A percentile compares a stretch with the other conserved stretches of the same genome.
phyloP scores from a whole-genome alignment of 2,329 filamentous ascomycete genomes.

The Escovopsis weberi region DNA sequence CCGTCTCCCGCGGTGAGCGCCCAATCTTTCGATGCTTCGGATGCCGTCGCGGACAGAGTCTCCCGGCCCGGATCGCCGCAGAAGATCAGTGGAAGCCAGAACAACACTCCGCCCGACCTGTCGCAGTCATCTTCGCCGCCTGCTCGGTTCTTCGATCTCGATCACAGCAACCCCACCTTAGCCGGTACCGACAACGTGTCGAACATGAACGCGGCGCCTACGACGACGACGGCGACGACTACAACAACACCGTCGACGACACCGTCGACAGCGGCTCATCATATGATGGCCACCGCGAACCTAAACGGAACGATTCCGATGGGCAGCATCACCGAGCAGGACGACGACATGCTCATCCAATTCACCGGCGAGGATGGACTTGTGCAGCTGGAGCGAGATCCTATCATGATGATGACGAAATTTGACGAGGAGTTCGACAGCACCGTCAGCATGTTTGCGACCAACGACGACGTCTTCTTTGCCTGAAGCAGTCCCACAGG shows the following conservation, averaged over 20 bases:
- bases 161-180: conserved; percentile 19
- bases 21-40: conserved; percentile 30
- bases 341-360: conserved; percentile 29
- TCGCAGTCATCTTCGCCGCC: conserved; percentile 45
- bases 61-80: conserved; percentile 31
- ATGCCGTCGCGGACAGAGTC: conserved; percentile 25
- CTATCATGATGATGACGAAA: conserved; percentile 36
- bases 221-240: conserved; percentile 17
- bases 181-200: conserved; percentile 17
- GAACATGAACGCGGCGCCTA: conserved; percentile 15
- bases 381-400: conserved; percentile 29
- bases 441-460: conserved; percentile 35
- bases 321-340: conserved; percentile 21
- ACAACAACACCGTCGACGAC: too few relatives aligned
- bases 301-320: conserved; percentile 20
- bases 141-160: conserved; percentile 32
- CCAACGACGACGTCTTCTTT: conserved; percentile 39
- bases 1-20: conserved; percentile 25
- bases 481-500: conserved; percentile 8
- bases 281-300: conserved; percentile 17
- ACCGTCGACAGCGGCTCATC: too few relatives aligned
- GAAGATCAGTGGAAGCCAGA: conserved; percentile 36
- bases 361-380: conserved; percentile 30
- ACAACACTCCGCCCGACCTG: conserved; percentile 44
- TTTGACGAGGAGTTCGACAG: conserved; percentile 40